Evolutionary conservation across 768 basidiomycete species (phyloP).

Genomic region (Boletellus ananiceps): DNA sequence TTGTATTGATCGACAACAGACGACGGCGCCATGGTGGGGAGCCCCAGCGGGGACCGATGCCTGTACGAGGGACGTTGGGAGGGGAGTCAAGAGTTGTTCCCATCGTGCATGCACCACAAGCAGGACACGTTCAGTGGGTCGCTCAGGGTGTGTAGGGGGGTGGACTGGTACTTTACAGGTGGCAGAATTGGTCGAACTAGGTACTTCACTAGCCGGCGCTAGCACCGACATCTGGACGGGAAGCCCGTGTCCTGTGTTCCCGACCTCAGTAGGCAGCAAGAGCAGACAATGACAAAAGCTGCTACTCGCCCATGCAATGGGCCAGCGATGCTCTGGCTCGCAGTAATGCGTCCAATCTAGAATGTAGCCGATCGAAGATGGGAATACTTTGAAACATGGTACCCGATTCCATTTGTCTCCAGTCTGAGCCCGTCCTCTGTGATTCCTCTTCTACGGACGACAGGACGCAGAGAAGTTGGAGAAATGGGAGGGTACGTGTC

Average conservation of each 20-base stretch:
- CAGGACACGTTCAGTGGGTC: conserved; percentile 2
- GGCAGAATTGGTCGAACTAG: neutral
- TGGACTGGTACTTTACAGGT: neutral
- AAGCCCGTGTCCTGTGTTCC: too few species aligned
- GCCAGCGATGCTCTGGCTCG: neutral
- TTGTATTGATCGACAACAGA: conserved; percentile 7
- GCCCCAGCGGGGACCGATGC: conserved; percentile 21
- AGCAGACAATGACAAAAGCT: neutral
- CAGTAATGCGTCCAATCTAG: neutral
- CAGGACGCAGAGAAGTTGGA: conserved; percentile 22
- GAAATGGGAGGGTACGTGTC: conserved; percentile 47
- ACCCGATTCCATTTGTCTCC: conserved; percentile 40
- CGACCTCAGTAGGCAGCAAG: neutral
- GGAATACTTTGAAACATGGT: conserved; percentile 47
- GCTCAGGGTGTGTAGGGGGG: neutral
- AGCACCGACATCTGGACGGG: too few species aligned
- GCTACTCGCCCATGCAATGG: neutral
- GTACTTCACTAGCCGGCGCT: too few species aligned
- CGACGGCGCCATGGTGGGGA: neutral
- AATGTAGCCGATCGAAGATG: conserved; percentile 24
- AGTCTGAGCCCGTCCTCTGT: conserved; percentile 24
- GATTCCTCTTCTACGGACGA: conserved; percentile 12
- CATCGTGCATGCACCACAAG: conserved; percentile 17
- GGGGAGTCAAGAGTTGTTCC: conserved; percentile 26
- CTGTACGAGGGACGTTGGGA: conserved; percentile 18